phyloP scores from a whole-genome alignment of 2,329 filamentous ascomycete genomes.

The Penicillium sp. region DNA sequence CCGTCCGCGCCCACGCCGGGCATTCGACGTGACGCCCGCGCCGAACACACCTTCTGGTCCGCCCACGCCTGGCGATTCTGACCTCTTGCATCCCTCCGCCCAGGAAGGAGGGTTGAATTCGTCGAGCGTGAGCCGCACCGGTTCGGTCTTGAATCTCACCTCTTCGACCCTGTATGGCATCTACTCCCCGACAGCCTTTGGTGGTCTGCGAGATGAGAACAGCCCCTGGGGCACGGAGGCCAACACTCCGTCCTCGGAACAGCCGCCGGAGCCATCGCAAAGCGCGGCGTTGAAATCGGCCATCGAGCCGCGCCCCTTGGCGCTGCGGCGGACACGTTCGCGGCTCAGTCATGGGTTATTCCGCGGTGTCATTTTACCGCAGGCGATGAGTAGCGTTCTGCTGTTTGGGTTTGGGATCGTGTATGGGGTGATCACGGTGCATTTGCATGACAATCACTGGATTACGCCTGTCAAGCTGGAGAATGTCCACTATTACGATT shows the following conservation, averaged over 20 bases:
- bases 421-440: constrained; percentile 75
- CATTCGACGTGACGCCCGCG: constrained; percentile 57
- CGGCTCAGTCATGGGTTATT: constrained; percentile 36
- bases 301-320: constrained; percentile 23
- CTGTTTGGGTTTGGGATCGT: constrained; percentile 74
- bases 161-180: constrained; percentile 87
- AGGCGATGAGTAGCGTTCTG: constrained; percentile 54
- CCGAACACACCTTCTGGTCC: constrained; percentile 42
- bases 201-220: constrained; percentile 51
- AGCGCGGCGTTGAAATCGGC: constrained; percentile 35
- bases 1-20: constrained; percentile 65
- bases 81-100: constrained; percentile 31
- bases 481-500: constrained; percentile 47
- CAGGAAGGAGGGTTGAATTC: constrained; percentile 29
- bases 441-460: constrained; percentile 64
- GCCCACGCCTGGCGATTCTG: constrained; percentile 37
- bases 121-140: constrained; percentile 56
- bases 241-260: constrained; percentile 56
- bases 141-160: constrained; percentile 79
- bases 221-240: constrained; percentile 77
- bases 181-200: constrained; percentile 63
- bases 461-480: constrained; percentile 59
- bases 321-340: constrained; percentile 31
- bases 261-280: constrained; percentile 27
- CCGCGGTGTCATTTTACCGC: constrained; percentile 47